Evolutionary conservation across 2,329 filamentous ascomycete species (phyloP).

Genomic region (Penicillium sp.): DNA sequence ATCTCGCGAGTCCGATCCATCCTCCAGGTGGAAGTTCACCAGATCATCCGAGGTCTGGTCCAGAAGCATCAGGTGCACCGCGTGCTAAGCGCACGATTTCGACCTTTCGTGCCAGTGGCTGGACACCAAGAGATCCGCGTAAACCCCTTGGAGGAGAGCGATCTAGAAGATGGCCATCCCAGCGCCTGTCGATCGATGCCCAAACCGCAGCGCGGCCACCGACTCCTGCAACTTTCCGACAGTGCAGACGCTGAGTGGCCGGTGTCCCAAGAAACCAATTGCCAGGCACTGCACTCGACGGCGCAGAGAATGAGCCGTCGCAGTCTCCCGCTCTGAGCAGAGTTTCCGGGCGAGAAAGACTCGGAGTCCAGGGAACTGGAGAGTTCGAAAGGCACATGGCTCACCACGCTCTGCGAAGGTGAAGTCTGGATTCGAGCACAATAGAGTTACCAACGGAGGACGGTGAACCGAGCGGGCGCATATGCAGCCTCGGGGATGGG

Average conservation of each 20-base stretch:
- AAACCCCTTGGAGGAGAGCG: constrained; percentile 4
- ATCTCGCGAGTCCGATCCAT: constrained; percentile 17
- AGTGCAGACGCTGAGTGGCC: too few relatives aligned
- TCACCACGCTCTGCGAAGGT: too few relatives aligned
- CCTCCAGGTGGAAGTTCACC: constrained; percentile 16
- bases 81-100: constrained; percentile 6
- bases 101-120: constrained; percentile 1
- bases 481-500: too few relatives aligned
- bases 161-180: constrained; percentile 13
- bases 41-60: constrained; percentile 15
- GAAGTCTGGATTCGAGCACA: too few relatives aligned
- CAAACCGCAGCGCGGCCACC: too few relatives aligned
- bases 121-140: neutral
- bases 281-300: neutral
- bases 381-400: too few relatives aligned
- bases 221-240: too few relatives aligned
- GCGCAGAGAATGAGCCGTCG: neutral
- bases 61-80: constrained; percentile 16
- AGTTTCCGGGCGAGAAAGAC: neutral
- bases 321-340: neutral
- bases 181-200: neutral
- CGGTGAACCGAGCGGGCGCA: too few relatives aligned
- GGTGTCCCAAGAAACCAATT: neutral
- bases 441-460: too few relatives aligned
- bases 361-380: neutral